Evolutionary conservation across 352 stramenopile genomes (phyloP), one percentile per base, ranked within the genome.

Genomic region (Ophiocytium majus): DNA sequence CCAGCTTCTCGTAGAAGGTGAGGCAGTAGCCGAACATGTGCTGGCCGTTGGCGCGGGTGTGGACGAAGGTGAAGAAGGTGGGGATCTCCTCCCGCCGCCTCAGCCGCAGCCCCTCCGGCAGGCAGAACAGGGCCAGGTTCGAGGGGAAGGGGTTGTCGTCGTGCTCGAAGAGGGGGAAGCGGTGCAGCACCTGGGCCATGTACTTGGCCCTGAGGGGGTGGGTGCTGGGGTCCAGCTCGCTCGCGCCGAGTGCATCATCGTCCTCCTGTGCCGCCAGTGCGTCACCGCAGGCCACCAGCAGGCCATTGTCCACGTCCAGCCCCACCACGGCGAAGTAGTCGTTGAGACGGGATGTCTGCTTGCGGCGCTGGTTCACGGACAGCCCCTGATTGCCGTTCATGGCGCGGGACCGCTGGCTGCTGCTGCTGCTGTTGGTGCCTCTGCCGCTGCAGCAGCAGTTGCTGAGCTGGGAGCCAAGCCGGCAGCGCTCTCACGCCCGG

Each of bases 11-110:
- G 74, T 86, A 89, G n/a, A 91, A 85, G 33, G 84, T 86, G 1
- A 91, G 85, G 83, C 88, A 90, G 71, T 88, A 90, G 33, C 88
- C 88, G 63, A 86, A 91, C 71, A 91, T 86, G 78, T 91, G 88
- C 81, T 90, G 78, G 19, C 88, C 88, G 49, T 90, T 89, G 0
- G 85, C 85, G 23, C 86, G 71, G 17, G 88, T 91, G 87, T 89
- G 87, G 10, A 91, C 88, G 33, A 91, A 91, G 31, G 88, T 86
- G 78, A 90, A 90, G 74, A 89, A 91, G 0, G 71, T 85, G 31
- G 88, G 88, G 1, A 91, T 89, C 74, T 82, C 83, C 80, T 86
- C 81, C 28, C 84, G 50, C 1, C 78, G 43, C 34, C 33, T 85
- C 43, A 90, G 66, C 64, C 74, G 82, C 66, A 86, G 81, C 32